Base-by-base conservation (phyloP, 768 basidiomycete species). In the Kwoniella dejecticola region DNA sequence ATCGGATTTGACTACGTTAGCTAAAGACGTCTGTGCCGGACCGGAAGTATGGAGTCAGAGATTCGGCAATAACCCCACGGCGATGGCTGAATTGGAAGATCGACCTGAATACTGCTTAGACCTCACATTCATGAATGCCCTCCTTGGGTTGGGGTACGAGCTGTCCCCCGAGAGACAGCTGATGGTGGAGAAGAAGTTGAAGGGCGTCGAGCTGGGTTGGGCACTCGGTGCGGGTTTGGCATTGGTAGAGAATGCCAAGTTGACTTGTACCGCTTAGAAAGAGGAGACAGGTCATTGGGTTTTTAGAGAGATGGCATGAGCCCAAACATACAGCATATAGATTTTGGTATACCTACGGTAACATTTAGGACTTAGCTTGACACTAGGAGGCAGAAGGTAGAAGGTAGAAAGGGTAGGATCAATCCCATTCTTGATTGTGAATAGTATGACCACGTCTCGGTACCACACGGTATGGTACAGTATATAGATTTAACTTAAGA, bases 51-150 rank as follows among this genome's bases (percentile, higher is more conserved):
- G 91, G 89, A 57, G 67, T 21, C 66, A 60, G 29, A 60, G 72
- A 15, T 78, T 83, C 74, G 73, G 74, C 24, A 69, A 68, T 24
- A 77, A 79, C 65, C 49, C 79, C 5, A 77, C 74, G 0, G 84
- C 84, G 33, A 82, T 88, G 77, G 82, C 79, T 0, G 95, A 96
- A 72, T 81, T 98, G 5, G 82, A 84, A 48, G 90, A 82, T 48
- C 83, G 94, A 10, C 93, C 95, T 0, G 95, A 97, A 82, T 94
- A 89, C 83, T 99, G 96, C 77, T 83, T 97, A 40, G 95, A 99
- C 77, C 78, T 98, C 72, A 97, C 91, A 42, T 99, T 95, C 79
- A 91, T 92, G 93, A 87, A 96, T 73, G 87, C 86, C 48, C 78
- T 99, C 63, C 78, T 98, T 58, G 83, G 88, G 60, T 82, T 91